Evolutionary conservation across 2,329 filamentous ascomycete species (phyloP).

Genomic region (Aspergillus sp.): DNA sequence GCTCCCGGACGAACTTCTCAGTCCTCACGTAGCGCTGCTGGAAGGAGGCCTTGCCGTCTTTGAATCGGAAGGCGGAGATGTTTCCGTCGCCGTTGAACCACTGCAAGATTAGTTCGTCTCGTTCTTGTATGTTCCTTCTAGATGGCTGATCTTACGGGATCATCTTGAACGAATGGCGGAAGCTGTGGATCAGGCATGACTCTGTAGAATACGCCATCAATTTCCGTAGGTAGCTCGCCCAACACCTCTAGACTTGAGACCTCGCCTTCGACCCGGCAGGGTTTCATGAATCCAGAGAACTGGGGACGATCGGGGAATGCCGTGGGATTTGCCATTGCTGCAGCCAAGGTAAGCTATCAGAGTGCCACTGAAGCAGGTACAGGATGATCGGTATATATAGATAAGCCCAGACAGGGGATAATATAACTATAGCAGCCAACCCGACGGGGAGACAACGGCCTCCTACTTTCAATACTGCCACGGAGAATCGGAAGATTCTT

Average conservation of each 20-base stretch:
- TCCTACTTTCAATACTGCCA: too few species aligned
- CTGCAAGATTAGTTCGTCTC: conserved; percentile 5
- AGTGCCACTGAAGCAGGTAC: too few species aligned
- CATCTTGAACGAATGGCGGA: conserved; percentile 34
- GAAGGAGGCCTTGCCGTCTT: conserved; percentile 34
- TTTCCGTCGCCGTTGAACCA: conserved; percentile 45
- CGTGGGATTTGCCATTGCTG: too few species aligned
- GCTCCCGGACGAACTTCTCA: conserved; percentile 41
- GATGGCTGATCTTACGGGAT: conserved; percentile 16
- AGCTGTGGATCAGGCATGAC: conserved; percentile 52
- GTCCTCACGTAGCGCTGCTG: conserved; percentile 42
- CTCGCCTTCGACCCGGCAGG: conserved; percentile 44
- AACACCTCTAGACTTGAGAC: conserved; percentile 43
- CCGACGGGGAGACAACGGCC: too few species aligned
- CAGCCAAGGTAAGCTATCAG: too few species aligned
- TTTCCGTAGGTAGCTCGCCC: conserved; percentile 45
- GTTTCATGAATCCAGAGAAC: conserved; percentile 29
- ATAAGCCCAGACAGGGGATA: too few species aligned
- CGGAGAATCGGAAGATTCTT: too few species aligned
- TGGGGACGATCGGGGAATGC: conserved; percentile 19
- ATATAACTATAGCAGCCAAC: too few species aligned
- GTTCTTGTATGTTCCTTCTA: neutral
- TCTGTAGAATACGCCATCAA: conserved; percentile 51
- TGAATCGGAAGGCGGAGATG: conserved; percentile 38
- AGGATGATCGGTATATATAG: too few species aligned